phyloP scores from a whole-genome alignment of 2,329 filamentous ascomycete genomes.

The Orbilia oligospora region DNA sequence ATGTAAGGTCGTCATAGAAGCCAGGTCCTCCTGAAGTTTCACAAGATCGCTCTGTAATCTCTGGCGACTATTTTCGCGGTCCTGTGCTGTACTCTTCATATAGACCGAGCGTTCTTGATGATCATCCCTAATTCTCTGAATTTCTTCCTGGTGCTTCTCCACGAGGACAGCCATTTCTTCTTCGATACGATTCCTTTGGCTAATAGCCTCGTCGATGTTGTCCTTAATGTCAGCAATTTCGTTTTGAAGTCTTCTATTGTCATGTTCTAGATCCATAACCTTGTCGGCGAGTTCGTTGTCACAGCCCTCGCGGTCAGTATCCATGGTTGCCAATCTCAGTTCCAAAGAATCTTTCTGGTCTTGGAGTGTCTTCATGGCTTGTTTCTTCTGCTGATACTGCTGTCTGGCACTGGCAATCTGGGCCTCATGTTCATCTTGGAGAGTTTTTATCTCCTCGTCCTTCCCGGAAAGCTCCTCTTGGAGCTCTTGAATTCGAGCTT shows the following conservation, averaged over 20 bases:
- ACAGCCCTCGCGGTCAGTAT: constrained; percentile 66
- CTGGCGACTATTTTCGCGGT: constrained; percentile 79
- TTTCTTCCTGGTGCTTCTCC: constrained; percentile 80
- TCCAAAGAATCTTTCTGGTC: constrained; percentile 53
- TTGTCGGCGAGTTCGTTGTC: constrained; percentile 70
- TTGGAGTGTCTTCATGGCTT: constrained; percentile 51
- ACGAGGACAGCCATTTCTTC: constrained; percentile 69
- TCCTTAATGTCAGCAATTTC: constrained; percentile 73
- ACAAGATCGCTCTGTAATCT: constrained; percentile 76
- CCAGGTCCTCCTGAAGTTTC: constrained; percentile 70
- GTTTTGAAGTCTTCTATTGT: constrained; percentile 71
- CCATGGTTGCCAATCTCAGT: constrained; percentile 34
- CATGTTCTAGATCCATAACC: constrained; percentile 74
- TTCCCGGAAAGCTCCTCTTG: constrained; percentile 49
- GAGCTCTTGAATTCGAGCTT: constrained; percentile 42
- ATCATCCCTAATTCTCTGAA: constrained; percentile 71
- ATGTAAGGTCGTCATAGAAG: constrained; percentile 69
- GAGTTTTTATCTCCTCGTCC: constrained; percentile 46
- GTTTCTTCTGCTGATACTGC: constrained; percentile 59
- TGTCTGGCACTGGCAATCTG: constrained; percentile 50
- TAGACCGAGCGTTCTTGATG: constrained; percentile 78
- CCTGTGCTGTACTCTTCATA: constrained; percentile 80
- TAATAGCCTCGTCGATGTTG: constrained; percentile 71
- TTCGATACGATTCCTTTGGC: constrained; percentile 74
- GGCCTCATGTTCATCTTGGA: constrained; percentile 49